Evolutionary conservation across 2,329 filamentous ascomycete genomes (phyloP).

Genomic region (Fusarium hainanense): DNA sequence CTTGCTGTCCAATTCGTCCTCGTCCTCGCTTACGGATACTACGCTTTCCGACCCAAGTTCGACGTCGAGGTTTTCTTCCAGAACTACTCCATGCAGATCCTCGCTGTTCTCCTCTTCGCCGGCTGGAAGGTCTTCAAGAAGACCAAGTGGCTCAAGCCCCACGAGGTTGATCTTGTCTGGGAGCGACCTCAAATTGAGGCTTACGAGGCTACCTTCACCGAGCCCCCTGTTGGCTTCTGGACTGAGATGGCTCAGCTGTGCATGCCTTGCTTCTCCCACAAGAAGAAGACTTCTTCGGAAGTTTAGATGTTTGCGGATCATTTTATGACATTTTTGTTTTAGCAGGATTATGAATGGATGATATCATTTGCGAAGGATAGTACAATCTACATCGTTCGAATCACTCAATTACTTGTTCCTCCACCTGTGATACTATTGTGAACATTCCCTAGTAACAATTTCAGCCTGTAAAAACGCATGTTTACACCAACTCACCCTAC

Average conservation of each 20-base stretch:
- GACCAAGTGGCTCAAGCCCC: constrained; percentile 63
- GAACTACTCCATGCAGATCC: constrained; percentile 67
- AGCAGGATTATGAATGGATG: constrained; percentile 2
- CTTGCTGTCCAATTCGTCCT: constrained; percentile 55
- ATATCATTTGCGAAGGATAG: constrained; percentile 9
- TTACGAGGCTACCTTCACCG: constrained; percentile 63
- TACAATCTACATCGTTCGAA: constrained; percentile 7
- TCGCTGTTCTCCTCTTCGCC: constrained; percentile 64
- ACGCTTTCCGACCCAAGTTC: constrained; percentile 59
- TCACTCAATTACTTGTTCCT: neutral
- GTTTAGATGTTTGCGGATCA: neutral
- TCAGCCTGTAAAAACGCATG: no score
- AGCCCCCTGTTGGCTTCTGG: constrained; percentile 64
- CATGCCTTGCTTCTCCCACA: constrained; percentile 51
- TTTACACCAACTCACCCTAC: no score
- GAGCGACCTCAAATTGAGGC: constrained; percentile 67
- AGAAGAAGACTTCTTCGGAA: constrained; percentile 14
- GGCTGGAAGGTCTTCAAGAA: constrained; percentile 72
- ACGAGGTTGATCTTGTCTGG: constrained; percentile 69
- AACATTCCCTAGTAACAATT: no score
- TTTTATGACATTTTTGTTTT: neutral
- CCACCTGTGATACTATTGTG: neutral
- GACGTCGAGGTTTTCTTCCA: constrained; percentile 58
- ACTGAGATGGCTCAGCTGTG: constrained; percentile 60
- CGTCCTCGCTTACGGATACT: constrained; percentile 65